Evolutionary conservation across 805 yeast genomes (phyloP), one percentile per base, ranked within the genome.

Genomic region (Hanseniaspora occidentalis): DNA sequence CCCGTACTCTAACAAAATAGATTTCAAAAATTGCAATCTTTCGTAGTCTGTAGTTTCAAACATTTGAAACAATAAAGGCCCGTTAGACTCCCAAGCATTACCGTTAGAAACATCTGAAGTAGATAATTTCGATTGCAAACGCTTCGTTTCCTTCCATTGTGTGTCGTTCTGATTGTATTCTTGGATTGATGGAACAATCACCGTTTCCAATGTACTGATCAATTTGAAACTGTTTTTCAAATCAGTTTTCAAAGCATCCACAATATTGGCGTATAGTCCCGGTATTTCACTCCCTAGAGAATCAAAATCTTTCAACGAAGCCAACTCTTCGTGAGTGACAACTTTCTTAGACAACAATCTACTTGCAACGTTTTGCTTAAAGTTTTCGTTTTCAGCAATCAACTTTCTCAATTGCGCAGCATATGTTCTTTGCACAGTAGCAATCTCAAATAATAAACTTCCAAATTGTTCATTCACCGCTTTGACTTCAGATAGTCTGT

Each of bases 11-110:
- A 78, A 65, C 42, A 88, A 66, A 41, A 78, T 69, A 40, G 77
- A 77, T 53, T 84, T 79, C 45, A 84, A 64, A 43, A 75, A 69
- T 44, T 61, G 66, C 58, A 74, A 67, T 61, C 84, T 75, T 58
- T 64, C 63, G 51, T 64, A 69, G 56, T 85, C 94, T 49, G 79
- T 76, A 45, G 67, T 68, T 53, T 84, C 92, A 55, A 85, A 79
- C 47, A 75, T 74, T 49, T 78, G 79, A 53, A 83, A 80, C 34
- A 81, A 74, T 41, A 70, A 75, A 2, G 94, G 89, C 2, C 92
- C 89, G 55, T 78, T 77, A 40, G 73, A 64, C 46, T 77, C 78
- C 95, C 95, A 85, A 39, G 64, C 63, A 14, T 62, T 56, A 43
- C 66, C 73, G 43, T 62, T 58, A 16, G 48, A 51, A 36, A 60